phyloP scores from a whole-genome alignment of 257 asterid species.

The Echium plantagineum region DNA sequence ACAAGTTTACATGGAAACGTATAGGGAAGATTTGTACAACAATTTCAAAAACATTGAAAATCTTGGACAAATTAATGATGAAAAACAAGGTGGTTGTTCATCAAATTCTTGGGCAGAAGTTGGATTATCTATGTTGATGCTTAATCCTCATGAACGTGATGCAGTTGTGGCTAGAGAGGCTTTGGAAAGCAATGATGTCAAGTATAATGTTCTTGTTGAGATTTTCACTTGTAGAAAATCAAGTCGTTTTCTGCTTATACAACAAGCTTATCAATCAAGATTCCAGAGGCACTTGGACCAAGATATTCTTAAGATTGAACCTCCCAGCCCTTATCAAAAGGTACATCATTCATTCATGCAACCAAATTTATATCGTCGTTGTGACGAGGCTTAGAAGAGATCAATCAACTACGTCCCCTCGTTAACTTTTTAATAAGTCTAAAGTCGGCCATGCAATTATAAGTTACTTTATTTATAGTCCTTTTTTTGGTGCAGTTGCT shows the following conservation, averaged over 20 bases:
- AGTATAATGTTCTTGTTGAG: constrained; percentile 40
- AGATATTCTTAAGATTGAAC: constrained; percentile 47
- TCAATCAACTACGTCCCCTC: no score
- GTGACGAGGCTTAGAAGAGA: no score
- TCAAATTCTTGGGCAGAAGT: constrained; percentile 7
- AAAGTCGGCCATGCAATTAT: no score
- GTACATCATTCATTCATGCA: constrained; percentile 15
- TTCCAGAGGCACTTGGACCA: constrained; percentile 34
- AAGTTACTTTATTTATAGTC: no score
- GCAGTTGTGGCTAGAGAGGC: constrained; percentile 50
- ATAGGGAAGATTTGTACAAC: constrained; percentile 32
- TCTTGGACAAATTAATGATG: constrained; percentile 6
- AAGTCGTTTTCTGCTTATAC: constrained; percentile 56
- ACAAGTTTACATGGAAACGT: constrained; percentile 26
- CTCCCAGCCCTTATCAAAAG: constrained; percentile 56
- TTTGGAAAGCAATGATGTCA: constrained; percentile 13
- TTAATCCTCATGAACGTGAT: constrained; percentile 47
- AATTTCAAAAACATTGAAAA: constrained; percentile 1
- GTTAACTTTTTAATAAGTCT: no score
- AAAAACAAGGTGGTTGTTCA: constrained; percentile 3
- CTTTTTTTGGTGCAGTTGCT: constrained; percentile 29
- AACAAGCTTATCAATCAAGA: constrained; percentile 41
- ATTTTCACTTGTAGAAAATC: constrained; percentile 55
- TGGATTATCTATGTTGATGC: constrained; percentile 25
- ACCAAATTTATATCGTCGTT: no score